These are phyloP conservation scores for Starmerella potacharoeniae DNA, from an alignment of 805 yeast genomes.

Conservation along the genomic window DNA sequence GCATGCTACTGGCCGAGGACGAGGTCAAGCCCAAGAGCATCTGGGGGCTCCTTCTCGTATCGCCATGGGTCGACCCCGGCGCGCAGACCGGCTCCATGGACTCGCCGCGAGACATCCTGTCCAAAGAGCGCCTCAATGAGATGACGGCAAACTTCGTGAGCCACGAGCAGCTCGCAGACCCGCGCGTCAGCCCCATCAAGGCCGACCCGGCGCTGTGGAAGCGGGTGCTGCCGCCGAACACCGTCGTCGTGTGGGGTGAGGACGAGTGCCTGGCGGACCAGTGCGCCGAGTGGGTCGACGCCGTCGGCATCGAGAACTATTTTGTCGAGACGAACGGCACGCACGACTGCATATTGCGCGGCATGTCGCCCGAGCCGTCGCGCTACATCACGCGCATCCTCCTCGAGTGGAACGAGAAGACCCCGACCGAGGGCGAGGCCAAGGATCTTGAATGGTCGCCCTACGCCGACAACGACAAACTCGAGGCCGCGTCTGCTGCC, in stretches of 20 bases:
- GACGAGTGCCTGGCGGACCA: conserved; percentile 20
- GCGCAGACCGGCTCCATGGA: conserved; percentile 14
- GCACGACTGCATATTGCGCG: conserved; percentile 21
- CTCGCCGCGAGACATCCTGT: conserved; percentile 11
- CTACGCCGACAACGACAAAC: neutral
- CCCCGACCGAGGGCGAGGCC: neutral
- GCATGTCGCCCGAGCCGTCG: conserved; percentile 15
- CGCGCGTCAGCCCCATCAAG: conserved; percentile 12
- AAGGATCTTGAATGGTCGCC: neutral
- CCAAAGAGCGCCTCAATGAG: conserved; percentile 11
- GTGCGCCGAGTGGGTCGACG: conserved; percentile 7
- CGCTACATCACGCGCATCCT: conserved; percentile 6
- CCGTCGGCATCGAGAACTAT: conserved; percentile 5
- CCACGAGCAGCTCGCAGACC: conserved; percentile 11
- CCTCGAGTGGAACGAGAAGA: conserved; percentile 5
- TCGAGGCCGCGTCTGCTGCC: neutral
- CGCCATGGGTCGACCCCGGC: conserved; percentile 20
- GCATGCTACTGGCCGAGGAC: conserved; percentile 11
- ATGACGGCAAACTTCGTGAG: conserved; percentile 9
- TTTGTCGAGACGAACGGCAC: conserved; percentile 19
- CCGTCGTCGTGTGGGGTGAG: conserved; percentile 20
- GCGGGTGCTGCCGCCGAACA: conserved; percentile 12
- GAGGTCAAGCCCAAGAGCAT: neutral
- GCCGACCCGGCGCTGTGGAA: conserved; percentile 17
- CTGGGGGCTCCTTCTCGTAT: conserved; percentile 16